phyloP scores from a whole-genome alignment of 2,329 filamentous ascomycete species.

The Penicillium concentricum region DNA sequence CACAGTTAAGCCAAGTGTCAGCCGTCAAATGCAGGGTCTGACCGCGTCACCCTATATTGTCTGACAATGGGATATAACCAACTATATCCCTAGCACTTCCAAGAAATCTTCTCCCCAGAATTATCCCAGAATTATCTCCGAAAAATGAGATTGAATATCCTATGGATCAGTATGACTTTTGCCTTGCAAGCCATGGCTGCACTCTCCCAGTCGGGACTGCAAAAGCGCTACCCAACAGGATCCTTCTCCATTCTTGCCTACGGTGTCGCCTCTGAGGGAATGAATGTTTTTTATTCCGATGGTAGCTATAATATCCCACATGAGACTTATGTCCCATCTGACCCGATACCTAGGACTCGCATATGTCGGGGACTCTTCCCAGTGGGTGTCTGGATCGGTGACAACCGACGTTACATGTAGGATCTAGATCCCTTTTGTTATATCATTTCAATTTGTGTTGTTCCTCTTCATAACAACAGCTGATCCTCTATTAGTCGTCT shows the following conservation, averaged over 20 bases:
- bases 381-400: constrained; percentile 15
- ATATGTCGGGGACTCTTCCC: constrained; percentile 18
- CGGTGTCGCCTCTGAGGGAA: background rate
- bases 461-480: background rate
- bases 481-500: constrained; percentile 8
- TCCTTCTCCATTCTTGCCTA: constrained; percentile 19
- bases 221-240: constrained; percentile 15
- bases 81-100: background rate
- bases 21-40: background rate
- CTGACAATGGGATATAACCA: constrained; percentile 1
- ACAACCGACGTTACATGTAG: constrained; percentile 22
- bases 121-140: background rate
- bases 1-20: background rate
- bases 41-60: background rate
- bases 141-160: constrained; percentile 10
- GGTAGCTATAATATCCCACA: background rate
- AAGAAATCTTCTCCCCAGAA: background rate
- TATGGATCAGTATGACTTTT: constrained; percentile 4
- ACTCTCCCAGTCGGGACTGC: constrained; percentile 1
- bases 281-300: constrained; percentile 19
- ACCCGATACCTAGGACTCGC: constrained; percentile 12
- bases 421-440: background rate
- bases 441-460: background rate
- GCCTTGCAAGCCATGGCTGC: constrained; percentile 4
- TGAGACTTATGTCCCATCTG: background rate